Conservation (phyloP, 1,284 basidiomycete species). For the Apiotrichum domesticum region DNA sequence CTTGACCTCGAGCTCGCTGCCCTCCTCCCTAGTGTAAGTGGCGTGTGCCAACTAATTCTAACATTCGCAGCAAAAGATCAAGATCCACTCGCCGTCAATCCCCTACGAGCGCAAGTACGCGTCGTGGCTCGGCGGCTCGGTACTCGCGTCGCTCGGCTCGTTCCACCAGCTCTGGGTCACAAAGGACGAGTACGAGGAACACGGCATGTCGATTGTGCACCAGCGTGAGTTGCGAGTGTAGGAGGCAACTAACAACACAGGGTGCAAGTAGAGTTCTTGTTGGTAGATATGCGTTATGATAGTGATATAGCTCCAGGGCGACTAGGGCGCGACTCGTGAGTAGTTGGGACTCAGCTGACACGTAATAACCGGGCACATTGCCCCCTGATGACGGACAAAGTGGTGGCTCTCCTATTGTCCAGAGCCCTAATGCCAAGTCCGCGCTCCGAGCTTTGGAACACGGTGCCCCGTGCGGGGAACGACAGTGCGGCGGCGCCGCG, state of each 20-base stretch:
- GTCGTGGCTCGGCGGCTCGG: conserved; percentile 88
- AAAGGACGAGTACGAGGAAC: conserved; percentile 35
- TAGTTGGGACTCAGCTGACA: no score
- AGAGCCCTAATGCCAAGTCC: no score
- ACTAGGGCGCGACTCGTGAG: no score
- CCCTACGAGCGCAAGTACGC: conserved; percentile 79
- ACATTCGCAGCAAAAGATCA: conserved; percentile 52
- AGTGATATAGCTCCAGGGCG: background rate
- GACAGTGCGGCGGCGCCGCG: no score
- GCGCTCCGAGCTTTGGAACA: no score
- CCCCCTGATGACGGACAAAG: no score
- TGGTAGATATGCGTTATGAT: background rate
- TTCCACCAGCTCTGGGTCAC: conserved; percentile 59
- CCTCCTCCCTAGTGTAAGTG: conserved; percentile 70
- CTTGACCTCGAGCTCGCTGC: conserved; percentile 71
- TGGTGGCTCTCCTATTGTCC: no score
- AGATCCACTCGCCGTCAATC: conserved; percentile 85
- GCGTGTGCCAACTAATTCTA: background rate
- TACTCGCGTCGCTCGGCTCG: conserved; percentile 84
- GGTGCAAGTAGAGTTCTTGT: conserved; percentile 1
- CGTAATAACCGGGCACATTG: no score
- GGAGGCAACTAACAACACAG: background rate
- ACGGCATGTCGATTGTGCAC: conserved; percentile 45
- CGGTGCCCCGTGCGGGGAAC: no score
- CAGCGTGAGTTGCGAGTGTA: conserved; percentile 36